Evolutionary conservation across 2,329 filamentous ascomycete genomes (phyloP).

Genomic region (Diaporthe nobilis): DNA sequence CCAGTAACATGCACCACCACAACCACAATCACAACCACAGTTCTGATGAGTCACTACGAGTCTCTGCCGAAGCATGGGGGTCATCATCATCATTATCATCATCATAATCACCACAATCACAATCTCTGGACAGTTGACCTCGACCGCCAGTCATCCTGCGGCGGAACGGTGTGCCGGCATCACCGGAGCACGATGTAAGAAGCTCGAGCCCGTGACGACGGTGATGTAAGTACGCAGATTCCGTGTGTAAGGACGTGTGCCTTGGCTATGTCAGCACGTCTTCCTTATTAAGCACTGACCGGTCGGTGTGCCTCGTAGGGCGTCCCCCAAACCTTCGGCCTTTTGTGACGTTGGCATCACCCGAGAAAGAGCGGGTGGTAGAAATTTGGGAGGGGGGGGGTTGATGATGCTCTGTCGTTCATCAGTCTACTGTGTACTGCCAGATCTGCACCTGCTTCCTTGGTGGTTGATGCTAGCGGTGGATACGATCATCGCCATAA

Average conservation of each 20-base stretch:
- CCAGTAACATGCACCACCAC: neutral
- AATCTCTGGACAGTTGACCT: neutral
- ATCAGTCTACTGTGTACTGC: slow-evolving; percentile 30
- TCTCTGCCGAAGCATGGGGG: slow-evolving; percentile 4
- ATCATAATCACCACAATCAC: neutral
- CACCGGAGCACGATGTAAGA: slow-evolving; percentile 1
- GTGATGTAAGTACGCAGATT: slow-evolving; percentile 8
- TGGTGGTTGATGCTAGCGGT: neutral
- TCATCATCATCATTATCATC: neutral
- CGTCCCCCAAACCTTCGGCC: neutral
- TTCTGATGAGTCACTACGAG: slow-evolving; percentile 21
- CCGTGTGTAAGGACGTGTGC: neutral
- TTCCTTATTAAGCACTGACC: slow-evolving; percentile 35
- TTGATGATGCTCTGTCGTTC: neutral
- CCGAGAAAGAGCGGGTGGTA: neutral
- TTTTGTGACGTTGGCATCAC: slow-evolving; percentile 1
- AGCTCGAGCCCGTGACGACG: slow-evolving; percentile 21
- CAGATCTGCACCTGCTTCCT: slow-evolving; percentile 22
- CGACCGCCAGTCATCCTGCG: neutral
- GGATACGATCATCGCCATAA: slow-evolving; percentile 37
- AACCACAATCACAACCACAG: neutral
- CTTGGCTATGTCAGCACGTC: slow-evolving; percentile 32
- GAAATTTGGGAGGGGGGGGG: neutral
- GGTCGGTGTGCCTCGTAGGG: slow-evolving; percentile 6
- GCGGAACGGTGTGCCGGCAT: slow-evolving; percentile 6